Percentiles rank a stretch among this genome's conserved stretches.
Conservation (phyloP, 1,284 basidiomycete genomes). For the Cystobasidium pallidum region DNA sequence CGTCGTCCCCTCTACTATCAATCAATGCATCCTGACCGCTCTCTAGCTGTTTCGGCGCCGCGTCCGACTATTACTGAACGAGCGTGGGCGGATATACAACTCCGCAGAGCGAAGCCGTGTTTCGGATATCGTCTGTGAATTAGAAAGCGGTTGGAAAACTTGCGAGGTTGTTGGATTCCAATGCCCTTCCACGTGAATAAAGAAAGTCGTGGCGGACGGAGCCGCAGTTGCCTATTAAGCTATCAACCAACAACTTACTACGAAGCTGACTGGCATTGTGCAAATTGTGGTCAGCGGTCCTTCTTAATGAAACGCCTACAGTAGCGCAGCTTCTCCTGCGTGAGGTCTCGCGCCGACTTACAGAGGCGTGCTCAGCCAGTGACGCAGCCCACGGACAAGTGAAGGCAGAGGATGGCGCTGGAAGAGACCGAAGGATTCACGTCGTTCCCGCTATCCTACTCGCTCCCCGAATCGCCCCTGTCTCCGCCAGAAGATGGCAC, state of each 20-base stretch:
- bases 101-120: too few species aligned
- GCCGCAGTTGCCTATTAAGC: background rate
- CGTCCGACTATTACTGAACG: background rate
- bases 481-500: constrained; percentile 33
- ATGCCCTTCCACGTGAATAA: background rate
- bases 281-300: background rate
- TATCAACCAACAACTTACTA: background rate
- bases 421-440: constrained; percentile 25
- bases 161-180: background rate
- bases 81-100: background rate
- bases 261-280: background rate
- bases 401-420: background rate
- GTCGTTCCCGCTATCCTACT: constrained; percentile 31
- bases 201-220: background rate
- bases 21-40: background rate
- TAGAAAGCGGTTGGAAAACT: too few species aligned
- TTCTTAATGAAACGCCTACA: background rate
- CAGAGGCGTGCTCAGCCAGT: background rate
- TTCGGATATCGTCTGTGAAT: too few species aligned
- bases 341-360: background rate
- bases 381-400: background rate
- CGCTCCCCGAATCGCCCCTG: constrained; percentile 20
- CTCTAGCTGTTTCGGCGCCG: background rate
- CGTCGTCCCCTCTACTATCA: background rate
- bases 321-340: background rate